Conservation (phyloP, 2,329 filamentous ascomycete species). For the Apiospora kogelbergensis region DNA sequence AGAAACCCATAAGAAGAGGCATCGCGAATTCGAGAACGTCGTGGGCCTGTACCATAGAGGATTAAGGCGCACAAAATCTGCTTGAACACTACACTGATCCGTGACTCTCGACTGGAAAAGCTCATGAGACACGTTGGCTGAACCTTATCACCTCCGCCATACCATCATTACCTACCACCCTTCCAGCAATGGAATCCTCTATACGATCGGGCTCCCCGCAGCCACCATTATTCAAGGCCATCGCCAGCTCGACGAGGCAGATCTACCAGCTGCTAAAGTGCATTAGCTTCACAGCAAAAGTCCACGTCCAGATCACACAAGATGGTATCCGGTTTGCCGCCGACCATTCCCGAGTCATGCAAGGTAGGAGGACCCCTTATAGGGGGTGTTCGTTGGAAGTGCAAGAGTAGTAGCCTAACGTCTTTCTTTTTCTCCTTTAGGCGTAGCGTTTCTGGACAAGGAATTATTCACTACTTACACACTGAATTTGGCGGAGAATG, state of each 20-base stretch:
- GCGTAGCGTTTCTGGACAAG: conserved; percentile 83
- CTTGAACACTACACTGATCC: conserved; percentile 20
- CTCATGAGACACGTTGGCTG: background rate
- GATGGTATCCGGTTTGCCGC: conserved; percentile 86
- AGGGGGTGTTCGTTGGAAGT: background rate
- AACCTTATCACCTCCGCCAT: background rate
- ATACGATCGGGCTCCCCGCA: conserved; percentile 24
- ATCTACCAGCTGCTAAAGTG: conserved; percentile 63
- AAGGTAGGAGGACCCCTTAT: conserved; percentile 59
- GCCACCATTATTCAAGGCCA: conserved; percentile 67
- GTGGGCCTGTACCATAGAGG: conserved; percentile 41
- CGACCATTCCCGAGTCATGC: conserved; percentile 87
- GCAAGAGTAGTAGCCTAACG: background rate
- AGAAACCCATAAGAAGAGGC: conserved; percentile 43
- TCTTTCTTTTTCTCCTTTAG: conserved; percentile 33
- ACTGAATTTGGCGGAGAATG: conserved; percentile 55
- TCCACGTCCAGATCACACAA: conserved; percentile 72
- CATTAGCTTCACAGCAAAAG: conserved; percentile 59
- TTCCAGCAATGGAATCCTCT: conserved; percentile 13
- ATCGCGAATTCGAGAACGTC: conserved; percentile 21
- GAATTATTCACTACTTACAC: conserved; percentile 84
- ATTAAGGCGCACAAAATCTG: conserved; percentile 31
- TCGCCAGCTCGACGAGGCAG: conserved; percentile 75
- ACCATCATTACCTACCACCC: background rate
- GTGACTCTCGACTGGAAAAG: conserved; percentile 19